Base-by-base conservation (phyloP, 805 yeast species). In the Wickerhamiella musiphila region DNA sequence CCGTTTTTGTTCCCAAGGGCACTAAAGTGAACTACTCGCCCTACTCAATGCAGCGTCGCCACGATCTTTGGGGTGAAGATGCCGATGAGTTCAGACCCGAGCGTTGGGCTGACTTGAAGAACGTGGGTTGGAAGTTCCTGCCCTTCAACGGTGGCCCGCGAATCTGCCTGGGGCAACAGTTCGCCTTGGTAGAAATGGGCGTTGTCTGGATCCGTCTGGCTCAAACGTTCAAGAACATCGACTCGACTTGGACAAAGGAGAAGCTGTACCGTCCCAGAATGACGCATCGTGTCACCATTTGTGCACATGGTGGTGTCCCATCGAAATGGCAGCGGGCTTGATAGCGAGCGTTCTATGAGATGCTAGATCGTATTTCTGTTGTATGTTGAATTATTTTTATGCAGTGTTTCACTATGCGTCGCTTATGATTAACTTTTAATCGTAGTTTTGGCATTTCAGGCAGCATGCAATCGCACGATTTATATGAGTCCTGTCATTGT, bases 111-210 rank as follows among this genome's bases (percentile, higher is more conserved):
- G 11, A 12, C 12, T 4, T 23, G 28, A 50, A 49, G 33, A 47
- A 50, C 32, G 50, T 53, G 31, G 58, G 61, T 9, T 61, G 65
- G 65, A 56, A 56, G 21, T 61, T 52, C 38, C 43, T 60, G 28
- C 66, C 66, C 23, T 61, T 61, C 45, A 60, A 59, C 37, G 68
- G 66, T 23, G 68, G 68, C 6, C 66, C 67, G 18, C 47, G 68
- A 37, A 58, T 62, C 31, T 63, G 67, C 44, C 48, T 61, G 33
- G 68, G 66, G 20, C 67, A 62, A 44, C 67, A 63, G 42, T 61
- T 62, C 50, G 68, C 67, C 10, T 54, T 61, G 24, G 59, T 64
- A 17, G 66, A 62, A 42, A 57, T 63, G 16, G 34, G 34, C n/a
- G 21, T 36, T 11, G 25, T 30, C 13, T 29, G 26, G 25, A 36